Conservation (phyloP, 2,329 filamentous ascomycete genomes). For the Fusarium hostae region DNA sequence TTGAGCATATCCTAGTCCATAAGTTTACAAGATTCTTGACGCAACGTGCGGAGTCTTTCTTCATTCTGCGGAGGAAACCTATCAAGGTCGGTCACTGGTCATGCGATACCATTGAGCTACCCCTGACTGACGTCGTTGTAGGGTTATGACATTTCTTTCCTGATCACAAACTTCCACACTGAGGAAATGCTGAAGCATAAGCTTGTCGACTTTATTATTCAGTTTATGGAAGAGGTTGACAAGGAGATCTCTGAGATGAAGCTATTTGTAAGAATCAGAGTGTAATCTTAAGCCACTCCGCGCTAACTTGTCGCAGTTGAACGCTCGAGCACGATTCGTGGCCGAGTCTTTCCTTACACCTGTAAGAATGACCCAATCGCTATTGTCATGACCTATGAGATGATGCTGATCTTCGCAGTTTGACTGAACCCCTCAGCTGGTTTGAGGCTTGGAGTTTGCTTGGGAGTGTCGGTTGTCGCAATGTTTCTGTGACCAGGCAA, state of each 20-base stretch:
- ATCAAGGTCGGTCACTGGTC: constrained; percentile 75
- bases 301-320: constrained; percentile 70
- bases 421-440: constrained; percentile 46
- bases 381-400: neutral
- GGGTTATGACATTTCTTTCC: constrained; percentile 98
- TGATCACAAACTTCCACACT: constrained; percentile 99
- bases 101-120: neutral
- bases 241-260: constrained; percentile 99
- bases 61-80: constrained; percentile 93
- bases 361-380: constrained; percentile 58
- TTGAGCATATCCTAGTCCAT: constrained; percentile 96
- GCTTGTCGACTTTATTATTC: constrained; percentile 97
- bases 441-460: constrained; percentile 34
- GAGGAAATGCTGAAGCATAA: constrained; percentile 99
- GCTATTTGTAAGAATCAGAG: constrained; percentile 81
- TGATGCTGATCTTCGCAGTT: constrained; percentile 45
- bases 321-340: constrained; percentile 95
- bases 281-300: neutral
- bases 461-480: constrained; percentile 23
- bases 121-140: constrained; percentile 51
- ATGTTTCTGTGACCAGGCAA: constrained; percentile 25
- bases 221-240: constrained; percentile 99
- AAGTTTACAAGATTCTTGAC: constrained; percentile 98
- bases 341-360: constrained; percentile 98
- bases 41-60: constrained; percentile 84